These are phyloP conservation scores for Peronosclerospora sorghi DNA, from an alignment of 352 stramenopile species.

Conservation along the genomic window DNA sequence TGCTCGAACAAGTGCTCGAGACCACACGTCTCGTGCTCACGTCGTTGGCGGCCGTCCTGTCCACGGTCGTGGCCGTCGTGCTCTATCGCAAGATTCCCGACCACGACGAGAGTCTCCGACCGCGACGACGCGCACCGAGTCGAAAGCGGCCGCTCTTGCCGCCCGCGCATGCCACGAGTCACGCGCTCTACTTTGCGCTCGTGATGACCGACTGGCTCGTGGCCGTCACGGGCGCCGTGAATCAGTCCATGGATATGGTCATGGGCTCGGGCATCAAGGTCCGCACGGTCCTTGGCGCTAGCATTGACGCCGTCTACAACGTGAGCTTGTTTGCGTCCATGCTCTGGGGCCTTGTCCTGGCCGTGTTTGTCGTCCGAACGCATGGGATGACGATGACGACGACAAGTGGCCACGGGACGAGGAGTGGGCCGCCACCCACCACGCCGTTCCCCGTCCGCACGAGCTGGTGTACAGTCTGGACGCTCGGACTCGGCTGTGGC, in stretches of 20 bases:
- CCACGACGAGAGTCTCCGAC: constrained; percentile 6
- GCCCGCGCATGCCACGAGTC: constrained; percentile 21
- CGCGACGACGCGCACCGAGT: constrained; percentile 5
- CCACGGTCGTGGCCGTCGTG: constrained; percentile 25
- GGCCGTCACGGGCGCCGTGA: constrained; percentile 32
- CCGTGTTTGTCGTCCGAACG: constrained; percentile 31
- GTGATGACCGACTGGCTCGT: constrained; percentile 52
- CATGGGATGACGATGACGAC: too few relatives aligned
- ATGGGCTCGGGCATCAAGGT: constrained; percentile 27
- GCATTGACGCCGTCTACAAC: constrained; percentile 23
- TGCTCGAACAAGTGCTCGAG: constrained; percentile 17
- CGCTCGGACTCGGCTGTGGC: constrained; percentile 29
- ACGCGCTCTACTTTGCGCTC: constrained; percentile 44
- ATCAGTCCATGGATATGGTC: constrained; percentile 43
- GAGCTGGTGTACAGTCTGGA: constrained; percentile 39
- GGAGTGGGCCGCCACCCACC: constrained; percentile 9
- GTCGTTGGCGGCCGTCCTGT: constrained; percentile 23
- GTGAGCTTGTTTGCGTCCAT: constrained; percentile 35
- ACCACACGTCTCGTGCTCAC: constrained; percentile 30
- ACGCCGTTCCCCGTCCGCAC: constrained; percentile 32
- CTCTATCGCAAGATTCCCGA: constrained; percentile 25
- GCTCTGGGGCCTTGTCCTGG: constrained; percentile 37
- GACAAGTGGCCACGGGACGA: not conserved
- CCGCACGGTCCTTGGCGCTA: constrained; percentile 30
- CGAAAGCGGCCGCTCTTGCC: constrained; percentile 9